Base-by-base conservation (phyloP, 1,284 basidiomycete species). In the Meripilus lineatus region DNA sequence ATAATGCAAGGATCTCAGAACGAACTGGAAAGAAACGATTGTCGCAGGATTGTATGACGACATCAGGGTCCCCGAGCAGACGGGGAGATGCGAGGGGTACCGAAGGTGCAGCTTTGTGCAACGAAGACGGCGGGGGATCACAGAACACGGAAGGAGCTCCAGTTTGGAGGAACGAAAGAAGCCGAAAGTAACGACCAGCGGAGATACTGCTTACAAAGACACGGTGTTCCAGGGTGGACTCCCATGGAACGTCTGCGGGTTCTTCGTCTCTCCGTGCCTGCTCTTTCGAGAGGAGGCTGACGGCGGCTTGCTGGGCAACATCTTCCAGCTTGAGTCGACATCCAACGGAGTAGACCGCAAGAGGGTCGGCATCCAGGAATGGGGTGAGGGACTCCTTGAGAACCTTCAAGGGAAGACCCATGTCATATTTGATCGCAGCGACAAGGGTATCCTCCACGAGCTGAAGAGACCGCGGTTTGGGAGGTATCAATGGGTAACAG, bases 401-500 rank as follows among this genome's bases (percentile, higher is more conserved):
- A 11, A 43, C 8, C 15, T 7, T 34, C 10, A 20, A 20, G 4
- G 41, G 32, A 17, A 38, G 33, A 15, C 26, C 41, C 41, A 47
- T 42, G 14, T 47, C 32, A 26, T 47, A 47, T 26, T 47, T 47
- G 7, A 43, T 28, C 10, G 45, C 45, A n/a, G 45, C 34, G 25
- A 25, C 35, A 15, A 47, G 26, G 10, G 43, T 36, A 22, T 46
- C 39, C 17, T 34, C 36, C 4, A 53, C n/a, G 14, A 43, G 33
- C 13, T 32, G 10, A 6, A 55, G 33, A 3, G 39, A 5, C 3
- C 48, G 6, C 21, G 32, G 21, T 8, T 8, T 26, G 6, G 35
- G 50, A 32, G 50, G 50, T 18, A 43, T 6, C n/a, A 46, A 44
- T 8, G 56, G 56, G 36, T 58, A 58, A 36, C 50, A 55, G 17